Base-by-base conservation (phyloP, 2,329 filamentous ascomycete genomes). In the Exophiala aquamarina region DNA sequence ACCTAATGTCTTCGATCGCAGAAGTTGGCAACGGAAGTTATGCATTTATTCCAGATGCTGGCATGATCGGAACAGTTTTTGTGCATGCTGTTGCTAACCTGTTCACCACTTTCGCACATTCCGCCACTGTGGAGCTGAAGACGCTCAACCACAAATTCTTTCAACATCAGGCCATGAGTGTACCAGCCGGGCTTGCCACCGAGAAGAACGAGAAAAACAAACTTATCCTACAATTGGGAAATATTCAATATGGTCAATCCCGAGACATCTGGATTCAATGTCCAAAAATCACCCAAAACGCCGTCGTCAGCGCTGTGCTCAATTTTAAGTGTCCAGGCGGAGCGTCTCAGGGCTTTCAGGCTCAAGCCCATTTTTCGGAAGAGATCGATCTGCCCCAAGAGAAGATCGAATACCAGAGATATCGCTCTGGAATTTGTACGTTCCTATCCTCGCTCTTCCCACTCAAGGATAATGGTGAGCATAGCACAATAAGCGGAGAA, bases 31-130 rank as follows among this genome's bases (percentile, higher is more conserved):
- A 72, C 2, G 81, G 81, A 1, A 79, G 74, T 59, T 84, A 81
- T 47, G 68, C 77, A 7, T 84, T 83, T 53, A 83, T 84, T 14
- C 76, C 79, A 0, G 80, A 84, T 44, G 73, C 77, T 0, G 77
- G 79, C 49, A 82, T 84, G 78, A 77, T 84, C 49, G 51, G 61
- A 3, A 83, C 81, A 2, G 78, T 81, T 3, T 83, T 84, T 50
- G 71, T 82, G 3, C 78, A 84, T 56, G 78, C 81, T 2, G 71
- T 83, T 2, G 80, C 81, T 14, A 82, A 83, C 53, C 60, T 84
- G 2, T 80, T 81, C 56, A 72, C 75, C 2, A 83, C 80, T 0
- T 82, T 74, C 50, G 79, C 79, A 2, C 75, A 67, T 3, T 65
- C 69, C 1, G 74, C 74, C 2, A 63, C 56, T 0, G 60, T 83